Evolutionary conservation across 169 alveolate species (phyloP).

Genomic region (Plasmodium billcollinsi): DNA sequence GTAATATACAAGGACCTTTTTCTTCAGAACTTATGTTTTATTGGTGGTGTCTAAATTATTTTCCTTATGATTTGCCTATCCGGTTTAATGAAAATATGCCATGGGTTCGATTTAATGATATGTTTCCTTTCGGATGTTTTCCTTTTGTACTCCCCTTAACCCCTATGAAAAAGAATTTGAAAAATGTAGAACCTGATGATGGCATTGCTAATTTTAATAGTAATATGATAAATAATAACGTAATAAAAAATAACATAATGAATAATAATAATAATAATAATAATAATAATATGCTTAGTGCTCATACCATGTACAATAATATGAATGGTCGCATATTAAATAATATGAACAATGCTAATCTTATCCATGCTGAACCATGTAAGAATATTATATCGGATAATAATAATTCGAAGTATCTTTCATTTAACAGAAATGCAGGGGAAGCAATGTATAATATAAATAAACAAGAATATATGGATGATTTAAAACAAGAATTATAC

Average conservation of each 20-base stretch:
- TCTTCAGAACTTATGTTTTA: slow-evolving; percentile 85
- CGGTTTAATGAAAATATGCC: slow-evolving; percentile 84
- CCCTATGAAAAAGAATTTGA: slow-evolving; percentile 18
- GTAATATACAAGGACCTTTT: slow-evolving; percentile 86
- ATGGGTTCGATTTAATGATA: slow-evolving; percentile 84
- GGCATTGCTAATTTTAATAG: neutral
- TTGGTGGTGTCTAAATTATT: slow-evolving; percentile 85
- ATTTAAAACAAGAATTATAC: neutral
- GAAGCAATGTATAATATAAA: too few relatives aligned
- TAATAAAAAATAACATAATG: too few relatives aligned
- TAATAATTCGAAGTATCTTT: too few relatives aligned
- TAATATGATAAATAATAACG: neutral
- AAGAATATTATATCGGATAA: too few relatives aligned
- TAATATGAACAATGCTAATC: too few relatives aligned
- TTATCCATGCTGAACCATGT: too few relatives aligned
- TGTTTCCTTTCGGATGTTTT: slow-evolving; percentile 78
- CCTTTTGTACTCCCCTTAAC: slow-evolving; percentile 81
- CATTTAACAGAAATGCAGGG: too few relatives aligned
- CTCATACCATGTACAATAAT: too few relatives aligned
- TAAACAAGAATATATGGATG: neutral
- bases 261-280: too few relatives aligned
- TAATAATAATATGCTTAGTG: too few relatives aligned
- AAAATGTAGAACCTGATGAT: neutral
- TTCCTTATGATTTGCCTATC: slow-evolving; percentile 82
- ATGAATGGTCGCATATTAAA: too few relatives aligned